Percentiles rank a stretch among this genome's conserved stretches.
Conservation (phyloP, 2,329 filamentous ascomycete genomes). For the Kalmusia sp. region DNA sequence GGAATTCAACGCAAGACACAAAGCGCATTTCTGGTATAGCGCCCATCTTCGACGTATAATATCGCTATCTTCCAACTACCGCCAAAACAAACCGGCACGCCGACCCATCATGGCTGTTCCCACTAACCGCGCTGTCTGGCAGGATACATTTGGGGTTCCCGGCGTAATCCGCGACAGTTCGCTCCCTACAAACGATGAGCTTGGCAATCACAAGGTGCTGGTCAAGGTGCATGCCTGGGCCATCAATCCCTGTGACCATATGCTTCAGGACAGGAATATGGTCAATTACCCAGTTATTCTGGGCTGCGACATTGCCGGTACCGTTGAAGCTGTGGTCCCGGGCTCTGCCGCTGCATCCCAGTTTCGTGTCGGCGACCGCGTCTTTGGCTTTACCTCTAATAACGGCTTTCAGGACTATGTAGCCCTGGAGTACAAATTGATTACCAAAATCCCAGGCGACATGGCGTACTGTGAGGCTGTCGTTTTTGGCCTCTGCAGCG, state of each 20-base stretch:
- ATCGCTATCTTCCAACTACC: too few relatives aligned
- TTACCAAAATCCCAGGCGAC: background rate
- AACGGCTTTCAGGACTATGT: slow-evolving; percentile 7
- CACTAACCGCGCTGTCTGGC: too few relatives aligned
- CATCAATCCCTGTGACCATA: slow-evolving; percentile 5
- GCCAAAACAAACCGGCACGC: too few relatives aligned
- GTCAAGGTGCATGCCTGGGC: slow-evolving; percentile 7
- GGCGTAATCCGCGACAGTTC: too few relatives aligned
- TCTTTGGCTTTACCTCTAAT: slow-evolving; percentile 2
- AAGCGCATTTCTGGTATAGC: too few relatives aligned
- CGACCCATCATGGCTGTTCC: too few relatives aligned
- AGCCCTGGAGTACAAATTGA: background rate
- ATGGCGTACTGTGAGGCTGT: slow-evolving; percentile 3
- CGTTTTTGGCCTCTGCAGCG: slow-evolving; percentile 1
- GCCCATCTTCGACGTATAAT: too few relatives aligned
- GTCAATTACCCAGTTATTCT: background rate
- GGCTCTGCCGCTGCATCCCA: background rate
- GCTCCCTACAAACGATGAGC: too few relatives aligned
- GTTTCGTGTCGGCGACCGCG: background rate
- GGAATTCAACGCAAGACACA: too few relatives aligned
- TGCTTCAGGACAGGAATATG: slow-evolving; percentile 8
- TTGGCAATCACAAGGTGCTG: too few relatives aligned
- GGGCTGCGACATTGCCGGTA: background rate
- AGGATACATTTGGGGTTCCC: too few relatives aligned
- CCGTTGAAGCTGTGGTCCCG: background rate